phyloP scores from a whole-genome alignment of 768 basidiomycete species.

The Sarcomyxa edulis region DNA sequence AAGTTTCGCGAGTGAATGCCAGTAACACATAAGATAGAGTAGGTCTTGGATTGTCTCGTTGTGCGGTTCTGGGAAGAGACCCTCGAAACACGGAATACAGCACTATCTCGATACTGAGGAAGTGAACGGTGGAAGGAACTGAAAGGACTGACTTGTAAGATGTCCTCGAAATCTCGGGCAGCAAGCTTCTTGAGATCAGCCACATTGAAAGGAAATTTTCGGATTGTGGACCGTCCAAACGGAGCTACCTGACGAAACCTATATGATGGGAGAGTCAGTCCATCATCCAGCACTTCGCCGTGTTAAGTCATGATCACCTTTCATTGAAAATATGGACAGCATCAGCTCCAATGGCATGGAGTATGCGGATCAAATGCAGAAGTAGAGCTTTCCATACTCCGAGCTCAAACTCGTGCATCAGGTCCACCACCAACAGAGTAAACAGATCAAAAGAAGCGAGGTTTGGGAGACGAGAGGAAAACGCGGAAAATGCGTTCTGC shows the following conservation, averaged over 20 bases:
- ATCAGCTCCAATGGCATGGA: conserved; percentile 5
- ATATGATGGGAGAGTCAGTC: background rate
- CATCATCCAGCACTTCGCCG: background rate
- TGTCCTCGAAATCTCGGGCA: conserved; percentile 23
- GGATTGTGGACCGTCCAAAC: conserved; percentile 15
- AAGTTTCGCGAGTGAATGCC: conserved; percentile 17
- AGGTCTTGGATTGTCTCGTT: conserved; percentile 11
- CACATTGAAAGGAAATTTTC: conserved; percentile 15
- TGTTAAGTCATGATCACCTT: background rate
- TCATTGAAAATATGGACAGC: conserved; percentile 4
- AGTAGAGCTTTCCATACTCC: conserved; percentile 6
- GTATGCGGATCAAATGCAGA: conserved; percentile 7
- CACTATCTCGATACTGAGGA: conserved; percentile 1
- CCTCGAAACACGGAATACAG: conserved; percentile 17
- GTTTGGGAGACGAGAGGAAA: background rate
- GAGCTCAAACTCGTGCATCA: conserved; percentile 9
- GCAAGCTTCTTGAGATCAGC: conserved; percentile 15
- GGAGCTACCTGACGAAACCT: conserved; percentile 9
- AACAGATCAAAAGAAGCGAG: conserved; percentile 7
- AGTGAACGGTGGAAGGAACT: background rate
- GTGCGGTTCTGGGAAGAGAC: conserved; percentile 18
- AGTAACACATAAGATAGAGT: conserved; percentile 5
- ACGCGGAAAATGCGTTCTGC: conserved; percentile 9
- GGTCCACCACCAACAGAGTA: conserved; percentile 7
- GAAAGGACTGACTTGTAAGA: conserved; percentile 18